phyloP scores from a whole-genome alignment of 768 basidiomycete species.

The Tricholomella constricta region DNA sequence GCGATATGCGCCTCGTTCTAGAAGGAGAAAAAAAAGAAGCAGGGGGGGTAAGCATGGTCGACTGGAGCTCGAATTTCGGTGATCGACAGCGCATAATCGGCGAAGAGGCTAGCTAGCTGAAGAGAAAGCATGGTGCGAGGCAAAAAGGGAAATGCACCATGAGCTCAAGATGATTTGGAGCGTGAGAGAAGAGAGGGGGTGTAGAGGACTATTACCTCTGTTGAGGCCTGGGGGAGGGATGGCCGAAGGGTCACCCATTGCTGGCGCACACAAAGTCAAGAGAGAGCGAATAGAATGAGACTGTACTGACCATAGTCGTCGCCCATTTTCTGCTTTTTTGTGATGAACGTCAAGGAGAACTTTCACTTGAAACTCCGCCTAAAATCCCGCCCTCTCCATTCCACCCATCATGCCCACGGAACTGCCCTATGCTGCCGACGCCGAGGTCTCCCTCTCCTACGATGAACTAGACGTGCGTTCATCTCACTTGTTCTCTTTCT shows the following conservation, averaged over 20 bases:
- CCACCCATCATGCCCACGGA: constrained; percentile 57
- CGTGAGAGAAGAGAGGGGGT: constrained; percentile 30
- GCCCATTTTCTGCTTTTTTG: constrained; percentile 40
- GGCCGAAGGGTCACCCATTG: constrained; percentile 15
- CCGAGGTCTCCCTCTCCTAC: constrained; percentile 82
- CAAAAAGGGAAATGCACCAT: constrained; percentile 58
- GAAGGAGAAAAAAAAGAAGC: constrained; percentile 46
- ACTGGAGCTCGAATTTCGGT: constrained; percentile 37
- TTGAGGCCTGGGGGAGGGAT: constrained; percentile 11
- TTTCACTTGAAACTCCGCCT: constrained; percentile 41
- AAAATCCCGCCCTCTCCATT: not conserved
- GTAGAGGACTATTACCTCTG: constrained; percentile 27
- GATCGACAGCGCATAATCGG: constrained; percentile 33
- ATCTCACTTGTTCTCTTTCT: not conserved
- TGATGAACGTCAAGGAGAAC: constrained; percentile 17
- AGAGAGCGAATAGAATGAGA: constrained; percentile 22
- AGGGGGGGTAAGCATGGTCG: constrained; percentile 51
- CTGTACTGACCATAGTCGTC: constrained; percentile 58
- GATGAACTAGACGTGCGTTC: constrained; percentile 83
- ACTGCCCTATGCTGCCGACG: constrained; percentile 94
- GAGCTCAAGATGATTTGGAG: constrained; percentile 54
- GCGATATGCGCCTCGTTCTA: constrained; percentile 60
- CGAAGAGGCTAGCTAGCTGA: constrained; percentile 66
- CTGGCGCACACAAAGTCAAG: constrained; percentile 23
- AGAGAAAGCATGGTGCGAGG: constrained; percentile 57